A percentile compares a stretch with the other conserved stretches of the same genome.
Evolutionary conservation across 2,329 filamentous ascomycete genomes (phyloP).

Genomic region (Chaetothyriales sp.): DNA sequence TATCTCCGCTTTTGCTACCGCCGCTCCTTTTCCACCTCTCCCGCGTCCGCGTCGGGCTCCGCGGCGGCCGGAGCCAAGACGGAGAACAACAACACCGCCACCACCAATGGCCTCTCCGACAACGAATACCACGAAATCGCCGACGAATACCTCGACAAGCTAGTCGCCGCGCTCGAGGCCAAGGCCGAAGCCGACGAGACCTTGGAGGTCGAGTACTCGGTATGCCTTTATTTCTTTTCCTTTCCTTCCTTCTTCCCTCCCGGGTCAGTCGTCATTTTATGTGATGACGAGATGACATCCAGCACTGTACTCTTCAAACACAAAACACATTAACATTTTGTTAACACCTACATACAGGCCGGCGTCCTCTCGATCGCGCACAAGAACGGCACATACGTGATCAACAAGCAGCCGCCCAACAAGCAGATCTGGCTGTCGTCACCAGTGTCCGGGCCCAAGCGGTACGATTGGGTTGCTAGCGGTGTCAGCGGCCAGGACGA

Average conservation of each 20-base stretch:
- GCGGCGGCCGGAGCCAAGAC: slow-evolving; percentile 22
- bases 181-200: slow-evolving; percentile 51
- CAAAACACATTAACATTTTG: background rate
- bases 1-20: background rate
- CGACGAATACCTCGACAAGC: slow-evolving; percentile 54
- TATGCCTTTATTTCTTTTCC: slow-evolving; percentile 32
- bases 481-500: slow-evolving; percentile 53
- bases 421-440: slow-evolving; percentile 95
- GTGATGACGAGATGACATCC: background rate
- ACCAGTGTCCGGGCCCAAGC: slow-evolving; percentile 78
- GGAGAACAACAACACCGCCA: slow-evolving; percentile 23
- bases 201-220: slow-evolving; percentile 77
- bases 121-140: slow-evolving; percentile 62
- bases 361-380: slow-evolving; percentile 70
- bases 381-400: slow-evolving; percentile 63
- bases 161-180: slow-evolving; percentile 50
- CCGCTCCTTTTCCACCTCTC: slow-evolving; percentile 4
- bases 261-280: background rate
- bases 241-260: background rate
- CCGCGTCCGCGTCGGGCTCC: slow-evolving; percentile 18
- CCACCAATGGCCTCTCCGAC: slow-evolving; percentile 46
- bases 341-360: slow-evolving; percentile 44
- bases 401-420: slow-evolving; percentile 98
- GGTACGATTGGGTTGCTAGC: slow-evolving; percentile 72
- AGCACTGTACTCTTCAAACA: too few relatives aligned